Percentiles rank a stretch among this genome's conserved stretches.
These are phyloP conservation scores for Ophiostoma sp. DNA, from an alignment of 2,329 filamentous ascomycete genomes.

Conservation along the genomic window DNA sequence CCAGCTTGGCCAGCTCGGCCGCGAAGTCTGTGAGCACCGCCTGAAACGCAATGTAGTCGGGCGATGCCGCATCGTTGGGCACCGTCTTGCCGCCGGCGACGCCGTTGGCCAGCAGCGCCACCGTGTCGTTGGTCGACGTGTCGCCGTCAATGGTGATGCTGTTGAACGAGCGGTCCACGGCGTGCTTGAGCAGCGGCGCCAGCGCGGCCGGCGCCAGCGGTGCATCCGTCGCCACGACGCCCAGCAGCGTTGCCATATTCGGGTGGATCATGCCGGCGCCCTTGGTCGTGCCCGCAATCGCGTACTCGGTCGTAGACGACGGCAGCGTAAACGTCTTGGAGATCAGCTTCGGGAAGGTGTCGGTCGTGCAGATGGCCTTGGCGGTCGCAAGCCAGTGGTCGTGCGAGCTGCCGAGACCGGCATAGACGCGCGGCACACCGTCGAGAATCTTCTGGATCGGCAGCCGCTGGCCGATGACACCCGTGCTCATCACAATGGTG, in stretches of 20 bases:
- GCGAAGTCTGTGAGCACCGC: constrained; percentile 70
- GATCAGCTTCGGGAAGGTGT: constrained; percentile 94
- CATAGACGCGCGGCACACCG: constrained; percentile 71
- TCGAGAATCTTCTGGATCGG: constrained; percentile 85
- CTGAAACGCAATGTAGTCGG: constrained; percentile 66
- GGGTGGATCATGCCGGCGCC: constrained; percentile 99
- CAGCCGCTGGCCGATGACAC: constrained; percentile 90
- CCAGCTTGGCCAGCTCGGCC: constrained; percentile 78
- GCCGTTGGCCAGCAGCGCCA: constrained; percentile 91
- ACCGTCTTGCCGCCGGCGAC: constrained; percentile 71
- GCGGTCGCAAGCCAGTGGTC: constrained; percentile 82
- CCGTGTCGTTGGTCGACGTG: constrained; percentile 94
- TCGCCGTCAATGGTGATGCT: constrained; percentile 95
- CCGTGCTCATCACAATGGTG: constrained; percentile 97
- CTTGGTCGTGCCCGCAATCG: constrained; percentile 92
- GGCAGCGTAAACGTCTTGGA: constrained; percentile 80
- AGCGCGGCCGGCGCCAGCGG: constrained; percentile 66
- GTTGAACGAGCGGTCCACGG: constrained; percentile 86
- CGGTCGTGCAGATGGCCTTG: constrained; percentile 92
- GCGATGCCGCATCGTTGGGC: constrained; percentile 48
- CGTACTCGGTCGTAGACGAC: constrained; percentile 67
- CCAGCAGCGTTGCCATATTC: constrained; percentile 95
- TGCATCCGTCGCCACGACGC: constrained; percentile 86
- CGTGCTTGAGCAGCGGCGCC: constrained; percentile 62
- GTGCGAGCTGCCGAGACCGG: constrained; percentile 67